Evolutionary conservation across 2,329 filamentous ascomycete species (phyloP), one percentile per base, ranked within the genome.

Genomic region (Capronia epimyces): DNA sequence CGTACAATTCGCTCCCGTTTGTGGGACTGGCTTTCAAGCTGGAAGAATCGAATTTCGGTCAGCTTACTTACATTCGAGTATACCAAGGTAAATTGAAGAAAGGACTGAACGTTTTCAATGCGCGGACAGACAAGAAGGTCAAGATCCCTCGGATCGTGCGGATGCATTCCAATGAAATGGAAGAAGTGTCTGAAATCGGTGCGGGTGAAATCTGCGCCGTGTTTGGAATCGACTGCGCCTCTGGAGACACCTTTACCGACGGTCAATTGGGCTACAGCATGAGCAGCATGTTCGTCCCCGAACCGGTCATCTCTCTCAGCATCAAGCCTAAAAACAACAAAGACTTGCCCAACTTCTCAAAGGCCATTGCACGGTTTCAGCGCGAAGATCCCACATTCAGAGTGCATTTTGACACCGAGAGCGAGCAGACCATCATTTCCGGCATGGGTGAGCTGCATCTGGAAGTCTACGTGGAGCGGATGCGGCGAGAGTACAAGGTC

Each of bases 131-230:
- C 70, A 95, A 96, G 79, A 96, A 91, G 76, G 86, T 98, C 67
- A 90, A 94, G 71, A 85, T 98, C 51, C 93, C 93, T 16, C 87
- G 91, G 66, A 97, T 98, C 64, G 93, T 98, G 56, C 89, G 93
- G 57, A 98, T 98, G 93, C 93, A 98, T 76, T 95, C 90, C 40
- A 95, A 97, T 67, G 93, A 98, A 66, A 95, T 98, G 91, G 93
- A 98, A 70, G 93, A 98, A 66, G 89, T 96, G 24, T 77, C 74
- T 49, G 90, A 96, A 69, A 86, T 98, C 57, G 89, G 90, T 46
- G 91, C 93, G 47, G 93, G 93, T 70, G 93, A 98, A 71, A 98
- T 98, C 59, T 98, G 93, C 67, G 93, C 93, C 55, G 93, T 98
- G 52, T 98, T 98, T 66, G 93, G 93, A 65, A 87, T 98, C 48